These are phyloP conservation scores for Vigna mungo DNA, from an alignment of 306 rosid species.

Conservation along the genomic window DNA sequence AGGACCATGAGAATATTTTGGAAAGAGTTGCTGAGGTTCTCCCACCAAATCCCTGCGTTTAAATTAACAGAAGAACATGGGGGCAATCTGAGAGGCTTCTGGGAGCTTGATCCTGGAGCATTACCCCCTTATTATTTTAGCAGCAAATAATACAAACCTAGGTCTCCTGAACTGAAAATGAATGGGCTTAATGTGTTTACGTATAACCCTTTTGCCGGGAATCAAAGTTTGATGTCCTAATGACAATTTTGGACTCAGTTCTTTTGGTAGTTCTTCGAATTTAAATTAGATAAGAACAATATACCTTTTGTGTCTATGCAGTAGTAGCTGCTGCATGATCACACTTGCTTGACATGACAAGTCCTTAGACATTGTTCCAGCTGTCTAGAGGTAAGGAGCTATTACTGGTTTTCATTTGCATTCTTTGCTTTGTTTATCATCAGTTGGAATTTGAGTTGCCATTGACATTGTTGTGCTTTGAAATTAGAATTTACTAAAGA, in stretches of 20 bases:
- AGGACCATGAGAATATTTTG: slow-evolving; percentile 45
- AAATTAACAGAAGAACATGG: slow-evolving; percentile 61
- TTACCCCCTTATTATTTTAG: slow-evolving; percentile 55
- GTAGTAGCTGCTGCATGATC: slow-evolving; percentile 11
- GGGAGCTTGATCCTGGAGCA: slow-evolving; percentile 89
- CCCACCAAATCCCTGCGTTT: slow-evolving; percentile 83
- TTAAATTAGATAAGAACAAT: slow-evolving; percentile 39
- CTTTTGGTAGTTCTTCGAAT: not conserved
- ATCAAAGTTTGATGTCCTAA: slow-evolving; percentile 26
- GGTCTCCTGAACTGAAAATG: slow-evolving; percentile 10
- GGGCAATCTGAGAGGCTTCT: slow-evolving; percentile 73
- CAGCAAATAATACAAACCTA: slow-evolving; percentile 35
- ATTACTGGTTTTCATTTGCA: slow-evolving; percentile 36
- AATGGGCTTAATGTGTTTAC: slow-evolving; percentile 30
- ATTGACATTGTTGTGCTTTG: not conserved
- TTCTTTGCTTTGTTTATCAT: slow-evolving; percentile 6
- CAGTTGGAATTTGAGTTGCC: not conserved
- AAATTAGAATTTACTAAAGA: not conserved
- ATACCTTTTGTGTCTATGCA: slow-evolving; percentile 20
- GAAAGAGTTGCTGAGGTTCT: slow-evolving; percentile 70
- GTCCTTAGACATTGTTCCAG: slow-evolving; percentile 4
- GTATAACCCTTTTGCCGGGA: slow-evolving; percentile 31
- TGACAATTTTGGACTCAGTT: slow-evolving; percentile 29
- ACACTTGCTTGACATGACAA: slow-evolving; percentile 30
- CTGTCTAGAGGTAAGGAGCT: slow-evolving; percentile 29